Evolutionary conservation across 176 grass and related monocot species (phyloP), one percentile per base, ranked within the genome.

Genomic region (Cenchrus americanus): DNA sequence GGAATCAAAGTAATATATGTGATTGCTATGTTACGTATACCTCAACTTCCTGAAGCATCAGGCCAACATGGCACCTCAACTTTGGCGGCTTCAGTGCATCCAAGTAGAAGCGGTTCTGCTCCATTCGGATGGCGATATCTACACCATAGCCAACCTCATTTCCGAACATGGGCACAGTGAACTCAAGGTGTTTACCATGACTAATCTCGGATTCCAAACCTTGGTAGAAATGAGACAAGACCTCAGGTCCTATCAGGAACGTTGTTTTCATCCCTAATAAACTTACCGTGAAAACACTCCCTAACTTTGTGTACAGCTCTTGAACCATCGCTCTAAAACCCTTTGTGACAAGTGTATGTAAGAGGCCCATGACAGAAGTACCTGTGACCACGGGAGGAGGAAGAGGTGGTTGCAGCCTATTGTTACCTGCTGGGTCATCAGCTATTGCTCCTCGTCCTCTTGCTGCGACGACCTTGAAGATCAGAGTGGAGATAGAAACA

Each of bases 251-350:
- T 1, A 90, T 50, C 66, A 93, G 62, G 42, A 90, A 73, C 13
- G 87, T 89, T 27, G 82, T 26, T 13, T 51, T 51, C 10, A 37
- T 72, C 3, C 79, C 69, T 27, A 86, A 14, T 9, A 83, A 10
- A 26, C 78, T 86, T 5, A 86, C 8, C 1, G 74, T 94, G 82
- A 90, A 90, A 21, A 88, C 88, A 27, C 79, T 80, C 30, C 91
- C 88, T 1, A 88, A 49, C 67, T 83, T 88, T 19, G 5, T 13
- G 63, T 90, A 83, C 23, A 79, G 58, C 14, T 86, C 53, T 5
- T 52, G 49, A 17, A 88, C 52, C 74, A 86, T 74, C 3, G 49
- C 27, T 13, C 69, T 30, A 0, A 86, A 34, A 32, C 79, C 91
- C 42, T 83, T 85, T 64, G 70, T 70, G 27, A 86, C 26, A 27